phyloP scores from a whole-genome alignment of 2,329 filamentous ascomycete genomes.

The Xylaria arbuscula region DNA sequence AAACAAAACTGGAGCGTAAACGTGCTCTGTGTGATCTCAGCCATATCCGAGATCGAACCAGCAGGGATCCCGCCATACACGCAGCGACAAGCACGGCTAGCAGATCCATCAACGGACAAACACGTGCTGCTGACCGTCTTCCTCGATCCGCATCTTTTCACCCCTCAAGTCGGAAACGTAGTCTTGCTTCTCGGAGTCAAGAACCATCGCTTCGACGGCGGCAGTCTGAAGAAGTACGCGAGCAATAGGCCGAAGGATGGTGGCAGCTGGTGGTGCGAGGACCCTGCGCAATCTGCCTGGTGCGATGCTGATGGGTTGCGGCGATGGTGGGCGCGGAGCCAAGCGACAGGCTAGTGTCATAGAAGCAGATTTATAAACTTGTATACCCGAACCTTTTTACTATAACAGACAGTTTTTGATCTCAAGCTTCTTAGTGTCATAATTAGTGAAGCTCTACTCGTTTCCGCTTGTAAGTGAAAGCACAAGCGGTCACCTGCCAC shows the following conservation, averaged over 20 bases:
- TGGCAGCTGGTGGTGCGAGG: constrained; percentile 63
- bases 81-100: constrained; percentile 64
- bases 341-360: neutral
- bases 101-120: constrained; percentile 63
- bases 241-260: constrained; percentile 50
- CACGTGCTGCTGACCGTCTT: constrained; percentile 66
- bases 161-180: constrained; percentile 59
- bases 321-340: constrained; percentile 29
- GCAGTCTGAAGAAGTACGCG: constrained; percentile 57
- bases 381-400: neutral
- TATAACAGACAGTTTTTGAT: neutral
- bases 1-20: constrained; percentile 69
- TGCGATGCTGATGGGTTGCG: constrained; percentile 54
- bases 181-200: constrained; percentile 66
- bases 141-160: constrained; percentile 62
- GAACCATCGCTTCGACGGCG: constrained; percentile 66
- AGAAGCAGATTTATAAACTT: neutral
- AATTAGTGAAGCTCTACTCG: neutral
- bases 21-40: constrained; percentile 62
- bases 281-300: constrained; percentile 60
- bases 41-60: constrained; percentile 61
- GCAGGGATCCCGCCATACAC: constrained; percentile 60
- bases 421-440: neutral
- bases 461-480: too few species aligned
- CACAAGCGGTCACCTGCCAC: too few species aligned